phyloP scores from a whole-genome alignment of 805 yeast genomes.

The Helenozyma baotianmanensis region DNA sequence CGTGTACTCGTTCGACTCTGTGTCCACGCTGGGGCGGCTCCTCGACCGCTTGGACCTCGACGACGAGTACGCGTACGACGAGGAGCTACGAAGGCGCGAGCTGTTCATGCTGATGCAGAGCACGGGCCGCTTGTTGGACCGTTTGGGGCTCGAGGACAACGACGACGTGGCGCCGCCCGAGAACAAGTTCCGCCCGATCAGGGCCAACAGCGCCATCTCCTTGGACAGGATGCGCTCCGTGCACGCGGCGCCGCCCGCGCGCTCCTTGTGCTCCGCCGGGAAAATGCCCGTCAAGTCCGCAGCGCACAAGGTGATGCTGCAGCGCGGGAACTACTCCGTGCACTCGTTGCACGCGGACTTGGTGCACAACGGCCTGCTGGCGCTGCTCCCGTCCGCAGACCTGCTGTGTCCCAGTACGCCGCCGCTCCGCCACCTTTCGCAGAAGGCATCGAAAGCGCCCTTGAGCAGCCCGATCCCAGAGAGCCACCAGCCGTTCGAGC shows the following conservation, averaged over 20 bases:
- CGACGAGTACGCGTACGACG: slow-evolving; percentile 13
- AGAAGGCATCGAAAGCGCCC: no score
- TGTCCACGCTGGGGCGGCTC: slow-evolving; percentile 38
- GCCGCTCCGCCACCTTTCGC: no score
- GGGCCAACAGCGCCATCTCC: slow-evolving; percentile 13
- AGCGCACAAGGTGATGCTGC: slow-evolving; percentile 13
- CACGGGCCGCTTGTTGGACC: slow-evolving; percentile 11
- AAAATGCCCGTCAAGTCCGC: slow-evolving; percentile 9
- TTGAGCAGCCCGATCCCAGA: no score
- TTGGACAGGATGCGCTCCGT: slow-evolving; percentile 15
- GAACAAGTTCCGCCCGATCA: slow-evolving; percentile 7
- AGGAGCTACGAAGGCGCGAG: slow-evolving; percentile 14
- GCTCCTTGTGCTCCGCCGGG: slow-evolving; percentile 6
- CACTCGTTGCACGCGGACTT: slow-evolving; percentile 24
- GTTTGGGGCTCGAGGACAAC: slow-evolving; percentile 27
- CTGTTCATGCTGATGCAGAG: slow-evolving; percentile 13
- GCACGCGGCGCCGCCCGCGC: slow-evolving; percentile 1
- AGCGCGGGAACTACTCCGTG: slow-evolving; percentile 15
- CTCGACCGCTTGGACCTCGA: slow-evolving; percentile 25
- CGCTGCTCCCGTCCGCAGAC: no score
- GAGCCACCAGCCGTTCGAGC: no score
- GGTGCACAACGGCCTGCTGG: not conserved
- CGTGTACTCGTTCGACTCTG: slow-evolving; percentile 41
- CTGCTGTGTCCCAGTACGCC: no score
- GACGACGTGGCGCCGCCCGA: slow-evolving; percentile 10